Conservation (phyloP, 148 eudicot species). For the Beta vulgaris region DNA sequence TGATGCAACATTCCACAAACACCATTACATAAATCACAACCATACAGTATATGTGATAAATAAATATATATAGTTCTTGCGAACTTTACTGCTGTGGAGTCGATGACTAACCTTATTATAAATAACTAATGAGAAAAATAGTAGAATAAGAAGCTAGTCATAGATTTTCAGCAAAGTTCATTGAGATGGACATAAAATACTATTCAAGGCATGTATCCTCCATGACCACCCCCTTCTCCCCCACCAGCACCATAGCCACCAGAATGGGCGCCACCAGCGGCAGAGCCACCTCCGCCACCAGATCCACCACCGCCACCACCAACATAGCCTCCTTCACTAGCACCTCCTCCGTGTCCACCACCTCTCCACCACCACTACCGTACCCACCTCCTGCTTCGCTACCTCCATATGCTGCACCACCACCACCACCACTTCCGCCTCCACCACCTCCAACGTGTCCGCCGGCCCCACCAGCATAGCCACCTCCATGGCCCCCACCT, state of each 20-base stretch:
- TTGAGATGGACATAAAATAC: not conserved
- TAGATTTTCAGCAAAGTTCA: not conserved
- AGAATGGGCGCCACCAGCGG: conserved; percentile 20
- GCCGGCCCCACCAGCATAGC: conserved; percentile 23
- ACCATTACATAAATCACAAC: not conserved
- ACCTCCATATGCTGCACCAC: conserved; percentile 21
- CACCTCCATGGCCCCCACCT: conserved; percentile 21
- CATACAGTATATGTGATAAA: not conserved
- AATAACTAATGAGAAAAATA: not conserved
- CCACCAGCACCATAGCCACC: conserved; percentile 22
- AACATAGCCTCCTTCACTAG: conserved; percentile 19
- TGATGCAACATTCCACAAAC: not conserved
- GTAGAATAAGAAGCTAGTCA: not conserved
- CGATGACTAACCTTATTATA: not conserved
- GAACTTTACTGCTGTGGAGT: not conserved
- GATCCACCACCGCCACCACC: conserved; percentile 36
- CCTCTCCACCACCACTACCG: conserved; percentile 32
- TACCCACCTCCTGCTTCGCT: conserved; percentile 24
- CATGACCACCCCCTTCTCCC: conserved; percentile 12
- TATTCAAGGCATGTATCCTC: conserved; percentile 4
- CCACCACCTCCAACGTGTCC: conserved; percentile 17
- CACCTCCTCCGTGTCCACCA: too few species aligned
- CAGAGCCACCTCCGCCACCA: conserved; percentile 31
- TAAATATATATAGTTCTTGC: not conserved
- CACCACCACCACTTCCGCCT: conserved; percentile 30